phyloP scores from a whole-genome alignment of 257 asterid genomes.

The Rhazya stricta region DNA sequence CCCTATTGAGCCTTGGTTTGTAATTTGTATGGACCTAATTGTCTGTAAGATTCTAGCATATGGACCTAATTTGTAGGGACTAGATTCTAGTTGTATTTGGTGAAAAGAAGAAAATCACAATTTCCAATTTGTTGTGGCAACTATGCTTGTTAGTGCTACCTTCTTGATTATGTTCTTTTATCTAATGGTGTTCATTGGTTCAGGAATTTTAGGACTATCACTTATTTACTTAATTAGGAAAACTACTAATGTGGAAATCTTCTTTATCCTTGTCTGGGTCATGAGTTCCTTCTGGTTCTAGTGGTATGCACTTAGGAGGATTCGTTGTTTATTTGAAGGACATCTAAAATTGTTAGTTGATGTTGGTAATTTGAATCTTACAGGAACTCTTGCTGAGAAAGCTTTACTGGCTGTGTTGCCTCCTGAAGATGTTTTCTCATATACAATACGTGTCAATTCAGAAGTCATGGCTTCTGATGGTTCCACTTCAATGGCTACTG shows the following conservation, averaged over 20 bases:
- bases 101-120: background rate
- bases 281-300: background rate
- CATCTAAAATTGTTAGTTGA: slow-evolving; percentile 7
- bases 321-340: background rate
- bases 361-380: slow-evolving; percentile 17
- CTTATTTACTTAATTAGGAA: background rate
- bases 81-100: background rate
- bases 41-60: background rate
- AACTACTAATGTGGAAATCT: background rate
- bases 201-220: background rate
- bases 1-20: background rate
- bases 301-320: background rate
- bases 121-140: background rate
- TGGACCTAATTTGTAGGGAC: background rate
- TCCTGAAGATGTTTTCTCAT: slow-evolving; percentile 77
- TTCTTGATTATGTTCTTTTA: background rate
- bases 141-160: background rate
- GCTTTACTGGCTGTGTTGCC: slow-evolving; percentile 86
- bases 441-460: slow-evolving; percentile 83
- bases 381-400: slow-evolving; percentile 98
- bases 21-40: background rate
- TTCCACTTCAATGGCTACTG: slow-evolving; percentile 98
- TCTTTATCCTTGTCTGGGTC: background rate
- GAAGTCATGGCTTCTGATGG: slow-evolving; percentile 99
- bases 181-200: background rate